These are phyloP conservation scores for Ceratobasidium sp. DNA, from an alignment of 1,284 basidiomycete species.

Conservation along the genomic window DNA sequence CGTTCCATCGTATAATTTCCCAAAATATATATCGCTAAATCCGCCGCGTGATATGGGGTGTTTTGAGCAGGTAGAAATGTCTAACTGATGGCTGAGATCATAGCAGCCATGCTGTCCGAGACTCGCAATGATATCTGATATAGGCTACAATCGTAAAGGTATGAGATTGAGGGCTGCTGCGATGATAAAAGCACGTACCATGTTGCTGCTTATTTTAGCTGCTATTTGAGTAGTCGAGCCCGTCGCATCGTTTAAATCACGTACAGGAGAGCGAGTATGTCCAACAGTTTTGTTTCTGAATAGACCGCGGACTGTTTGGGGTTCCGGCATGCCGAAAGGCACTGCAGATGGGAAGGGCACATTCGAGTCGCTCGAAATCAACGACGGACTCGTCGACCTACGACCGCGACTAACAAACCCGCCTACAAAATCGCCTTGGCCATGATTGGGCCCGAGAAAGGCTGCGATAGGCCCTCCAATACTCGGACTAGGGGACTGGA, in stretches of 20 bases:
- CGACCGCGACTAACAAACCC: too few relatives aligned
- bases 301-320: not conserved
- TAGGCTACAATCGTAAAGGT: not conserved
- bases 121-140: not conserved
- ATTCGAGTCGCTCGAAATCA: too few relatives aligned
- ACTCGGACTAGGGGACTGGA: too few relatives aligned
- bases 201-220: not conserved
- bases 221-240: not conserved
- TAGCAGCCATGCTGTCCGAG: not conserved
- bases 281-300: not conserved
- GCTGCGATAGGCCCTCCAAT: too few relatives aligned
- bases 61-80: not conserved
- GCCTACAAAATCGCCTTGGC: too few relatives aligned
- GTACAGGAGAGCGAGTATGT: not conserved
- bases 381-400: too few relatives aligned
- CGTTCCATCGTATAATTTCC: not conserved
- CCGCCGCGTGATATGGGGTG: not conserved
- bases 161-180: not conserved
- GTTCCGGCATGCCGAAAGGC: not conserved
- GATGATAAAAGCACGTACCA: not conserved
- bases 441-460: too few relatives aligned
- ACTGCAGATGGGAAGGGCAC: not conserved
- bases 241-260: not conserved
- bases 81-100: not conserved
- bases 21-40: not conserved